Base-by-base conservation (phyloP, 2,329 filamentous ascomycete genomes). In the Aspergillus vadensis region DNA sequence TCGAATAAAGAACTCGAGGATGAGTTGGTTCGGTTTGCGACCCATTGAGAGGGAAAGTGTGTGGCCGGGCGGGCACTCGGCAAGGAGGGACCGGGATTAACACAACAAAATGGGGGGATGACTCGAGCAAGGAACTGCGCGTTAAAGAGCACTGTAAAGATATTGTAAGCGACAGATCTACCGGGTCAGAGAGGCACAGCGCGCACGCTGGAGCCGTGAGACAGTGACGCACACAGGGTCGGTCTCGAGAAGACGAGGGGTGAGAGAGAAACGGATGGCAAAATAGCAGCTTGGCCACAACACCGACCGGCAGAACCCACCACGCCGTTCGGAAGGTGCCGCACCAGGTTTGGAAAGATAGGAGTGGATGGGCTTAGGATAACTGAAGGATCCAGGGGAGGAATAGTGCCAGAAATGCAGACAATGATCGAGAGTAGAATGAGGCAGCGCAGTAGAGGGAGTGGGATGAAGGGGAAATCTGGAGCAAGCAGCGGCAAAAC, bases 1-100 rank as follows among this genome's bases (percentile, higher is more conserved):
- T 68, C 92, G 87, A 75, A 91, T 87, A 76, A 97, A 97, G 81
- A 92, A 95, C 78, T 94, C 88, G 76, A 91, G 84, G 75, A 97
- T 93, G 68, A 96, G 83, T 69, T 88, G 87, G 77, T 95, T 94
- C 66, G 91, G 91, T 78, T 89, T 89, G 73, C 91, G 86, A 74
- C 91, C 91, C 91, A 94, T 94, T 60, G 75, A 82, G 61, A n/a
- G 41, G 39, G 47, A 43, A 49, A 56, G 50, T 47, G 57, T 57
- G 62, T 60, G 55, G 61, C 59, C 63, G 58, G 65, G 64, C 59
- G 58, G 49, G 49, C 49, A 53, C 47, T 27, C 38, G 55, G 60
- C 43, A 56, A 30, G 50, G 62, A 57, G 58, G 59, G 59, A 60
- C 61, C 50, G 62, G 48, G 60, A 64, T n/a, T 36, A 36, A 36